phyloP scores from a whole-genome alignment of 192 early-diverging fungal genomes.

The Coemansia sp. region DNA sequence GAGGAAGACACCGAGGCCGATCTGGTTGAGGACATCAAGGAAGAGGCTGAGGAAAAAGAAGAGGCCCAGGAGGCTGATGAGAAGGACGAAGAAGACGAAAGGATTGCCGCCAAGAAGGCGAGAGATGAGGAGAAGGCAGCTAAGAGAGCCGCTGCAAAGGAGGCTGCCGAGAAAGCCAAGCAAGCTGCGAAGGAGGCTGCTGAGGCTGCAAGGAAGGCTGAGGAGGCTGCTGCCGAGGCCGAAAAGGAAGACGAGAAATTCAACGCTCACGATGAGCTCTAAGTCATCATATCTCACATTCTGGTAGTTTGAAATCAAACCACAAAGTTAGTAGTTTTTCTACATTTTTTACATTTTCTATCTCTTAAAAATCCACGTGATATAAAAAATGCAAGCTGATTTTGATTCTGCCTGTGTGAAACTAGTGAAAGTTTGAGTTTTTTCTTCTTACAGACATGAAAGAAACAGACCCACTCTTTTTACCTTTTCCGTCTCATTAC shows the following conservation, averaged over 20 bases:
- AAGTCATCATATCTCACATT: background rate
- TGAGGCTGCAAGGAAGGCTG: slow-evolving; percentile 30
- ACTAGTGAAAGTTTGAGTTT: background rate
- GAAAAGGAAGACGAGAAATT: slow-evolving; percentile 29
- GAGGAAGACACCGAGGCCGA: slow-evolving; percentile 5
- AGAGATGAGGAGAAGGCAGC: slow-evolving; percentile 19
- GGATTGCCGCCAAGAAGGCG: slow-evolving; percentile 6
- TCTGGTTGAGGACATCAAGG: slow-evolving; percentile 8
- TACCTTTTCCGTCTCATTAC: background rate
- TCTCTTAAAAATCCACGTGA: slow-evolving; percentile 6
- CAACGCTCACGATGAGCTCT: slow-evolving; percentile 50
- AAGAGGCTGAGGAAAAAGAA: slow-evolving; percentile 8
- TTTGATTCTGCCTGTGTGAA: background rate
- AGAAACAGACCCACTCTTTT: background rate
- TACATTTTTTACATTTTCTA: slow-evolving; percentile 2
- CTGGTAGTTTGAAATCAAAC: no score
- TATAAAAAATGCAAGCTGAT: background rate
- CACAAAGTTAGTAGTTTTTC: background rate
- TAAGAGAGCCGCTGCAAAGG: slow-evolving; percentile 20
- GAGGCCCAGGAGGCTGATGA: slow-evolving; percentile 18
- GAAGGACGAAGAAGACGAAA: slow-evolving; percentile 10
- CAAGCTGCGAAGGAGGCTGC: slow-evolving; percentile 21
- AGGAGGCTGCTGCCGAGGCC: slow-evolving; percentile 27
- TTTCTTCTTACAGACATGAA: background rate
- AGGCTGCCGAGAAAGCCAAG: slow-evolving; percentile 16